Evolutionary conservation across 78 protist genomes (phyloP).

Genomic region (Polysphondylium violaceum): DNA sequence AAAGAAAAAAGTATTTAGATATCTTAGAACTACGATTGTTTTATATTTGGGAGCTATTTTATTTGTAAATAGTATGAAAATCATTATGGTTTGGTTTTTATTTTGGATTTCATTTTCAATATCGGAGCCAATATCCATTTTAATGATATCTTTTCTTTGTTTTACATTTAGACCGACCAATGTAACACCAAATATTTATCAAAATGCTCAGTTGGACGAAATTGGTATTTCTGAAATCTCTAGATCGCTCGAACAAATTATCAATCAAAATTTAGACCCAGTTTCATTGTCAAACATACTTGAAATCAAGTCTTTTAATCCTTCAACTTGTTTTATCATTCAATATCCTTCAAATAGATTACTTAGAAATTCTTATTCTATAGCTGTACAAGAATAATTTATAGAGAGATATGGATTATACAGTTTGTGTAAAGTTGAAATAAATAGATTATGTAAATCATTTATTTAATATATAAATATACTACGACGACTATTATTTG

Average conservation of each 20-base stretch:
- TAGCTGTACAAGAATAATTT: no score
- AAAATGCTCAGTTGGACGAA: slow-evolving; percentile 31
- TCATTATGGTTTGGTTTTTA: slow-evolving; percentile 68
- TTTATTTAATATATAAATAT: no score
- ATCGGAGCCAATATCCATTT: slow-evolving; percentile 46
- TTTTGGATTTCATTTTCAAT: slow-evolving; percentile 55
- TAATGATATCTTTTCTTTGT: slow-evolving; percentile 24
- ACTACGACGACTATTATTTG: no score
- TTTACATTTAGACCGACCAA: slow-evolving; percentile 39
- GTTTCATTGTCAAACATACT: background rate
- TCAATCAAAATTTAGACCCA: slow-evolving; percentile 35
- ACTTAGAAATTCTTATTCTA: no score
- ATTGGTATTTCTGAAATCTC: slow-evolving; percentile 26
- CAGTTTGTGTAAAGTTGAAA: no score
- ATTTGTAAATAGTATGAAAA: slow-evolving; percentile 68
- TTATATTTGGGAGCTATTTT: slow-evolving; percentile 66
- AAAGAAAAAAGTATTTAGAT: slow-evolving; percentile 44
- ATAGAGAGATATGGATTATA: no score
- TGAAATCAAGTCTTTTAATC: slow-evolving; percentile 50
- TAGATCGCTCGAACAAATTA: background rate
- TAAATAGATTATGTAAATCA: no score
- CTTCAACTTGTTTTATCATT: slow-evolving; percentile 41
- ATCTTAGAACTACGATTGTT: slow-evolving; percentile 61
- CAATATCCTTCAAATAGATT: slow-evolving; percentile 5
- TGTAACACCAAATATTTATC: slow-evolving; percentile 1